A percentile compares a stretch with the other conserved stretches of the same genome.
Conservation (phyloP, 225 moss, liverwort and hornwort genomes). For the Physcomitrium patens region DNA sequence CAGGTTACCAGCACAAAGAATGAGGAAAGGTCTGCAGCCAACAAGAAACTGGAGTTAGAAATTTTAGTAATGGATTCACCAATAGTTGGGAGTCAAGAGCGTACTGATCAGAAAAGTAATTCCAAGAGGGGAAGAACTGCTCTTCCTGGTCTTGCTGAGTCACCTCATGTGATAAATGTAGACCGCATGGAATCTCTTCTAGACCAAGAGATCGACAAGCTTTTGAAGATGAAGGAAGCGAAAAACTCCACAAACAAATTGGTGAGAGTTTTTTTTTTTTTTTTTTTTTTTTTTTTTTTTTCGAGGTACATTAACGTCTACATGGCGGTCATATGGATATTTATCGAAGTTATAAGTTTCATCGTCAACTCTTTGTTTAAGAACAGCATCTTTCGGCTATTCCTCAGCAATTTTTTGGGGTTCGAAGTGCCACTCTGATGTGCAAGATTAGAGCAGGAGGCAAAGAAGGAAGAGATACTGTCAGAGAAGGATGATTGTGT, state of each 20-base stretch:
- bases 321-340: not conserved
- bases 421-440: constrained; percentile 9
- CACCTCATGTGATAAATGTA: constrained; percentile 38
- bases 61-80: constrained; percentile 51
- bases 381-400: not conserved
- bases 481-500: constrained; percentile 69
- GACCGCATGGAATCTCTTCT: constrained; percentile 65
- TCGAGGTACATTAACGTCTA: not conserved
- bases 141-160: constrained; percentile 28
- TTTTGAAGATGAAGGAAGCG: constrained; percentile 79
- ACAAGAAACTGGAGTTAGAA: constrained; percentile 71
- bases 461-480: constrained; percentile 72
- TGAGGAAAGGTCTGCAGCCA: constrained; percentile 62
- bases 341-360: not conserved
- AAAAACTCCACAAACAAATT: constrained; percentile 69
- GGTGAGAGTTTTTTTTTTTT: constrained; percentile 30
- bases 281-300: not conserved
- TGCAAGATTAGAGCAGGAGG: constrained; percentile 47
- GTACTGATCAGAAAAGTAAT: constrained; percentile 51
- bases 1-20: constrained; percentile 57
- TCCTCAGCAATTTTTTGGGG: not conserved
- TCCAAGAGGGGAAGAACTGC: constrained; percentile 44
- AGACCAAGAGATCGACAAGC: constrained; percentile 82
- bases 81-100: constrained; percentile 59
- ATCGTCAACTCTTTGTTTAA: not conserved